These are phyloP conservation scores for Colletotrichum chrysophilum DNA, from an alignment of 2,329 filamentous ascomycete genomes.

Conservation along the genomic window DNA sequence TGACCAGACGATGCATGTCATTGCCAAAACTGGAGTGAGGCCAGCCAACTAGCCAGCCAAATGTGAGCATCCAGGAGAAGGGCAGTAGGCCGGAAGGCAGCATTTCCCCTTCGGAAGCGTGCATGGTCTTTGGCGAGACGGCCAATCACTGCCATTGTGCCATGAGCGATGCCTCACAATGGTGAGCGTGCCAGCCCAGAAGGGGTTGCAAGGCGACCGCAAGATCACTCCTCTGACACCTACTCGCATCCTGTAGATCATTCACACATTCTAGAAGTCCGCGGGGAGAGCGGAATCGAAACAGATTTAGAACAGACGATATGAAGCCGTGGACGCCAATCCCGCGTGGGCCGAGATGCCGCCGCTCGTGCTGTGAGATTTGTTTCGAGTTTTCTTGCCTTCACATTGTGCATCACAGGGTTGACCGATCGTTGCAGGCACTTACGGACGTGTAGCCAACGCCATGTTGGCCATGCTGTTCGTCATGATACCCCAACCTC, in stretches of 20 bases:
- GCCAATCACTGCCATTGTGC: slow-evolving; percentile 1
- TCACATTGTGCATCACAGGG: neutral
- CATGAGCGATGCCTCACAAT: neutral
- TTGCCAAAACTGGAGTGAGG: neutral
- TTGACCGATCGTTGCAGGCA: neutral
- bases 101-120: slow-evolving; percentile 12
- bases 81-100: slow-evolving; percentile 3
- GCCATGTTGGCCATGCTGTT: neutral
- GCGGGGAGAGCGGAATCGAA: neutral
- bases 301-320: slow-evolving; percentile 2
- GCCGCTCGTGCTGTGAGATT: neutral
- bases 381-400: slow-evolving; percentile 4
- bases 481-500: neutral
- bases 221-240: slow-evolving; percentile 2
- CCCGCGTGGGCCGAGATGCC: slow-evolving; percentile 5
- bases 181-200: neutral
- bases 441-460: neutral
- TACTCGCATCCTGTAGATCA: neutral
- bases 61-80: neutral
- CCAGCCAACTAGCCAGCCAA: slow-evolving; percentile 3
- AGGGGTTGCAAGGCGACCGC: neutral
- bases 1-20: slow-evolving; percentile 9
- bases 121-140: slow-evolving; percentile 18
- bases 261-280: slow-evolving; percentile 11
- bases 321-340: neutral